Conservation (phyloP, 352 stramenopile genomes). For the Pythium monospermum region DNA sequence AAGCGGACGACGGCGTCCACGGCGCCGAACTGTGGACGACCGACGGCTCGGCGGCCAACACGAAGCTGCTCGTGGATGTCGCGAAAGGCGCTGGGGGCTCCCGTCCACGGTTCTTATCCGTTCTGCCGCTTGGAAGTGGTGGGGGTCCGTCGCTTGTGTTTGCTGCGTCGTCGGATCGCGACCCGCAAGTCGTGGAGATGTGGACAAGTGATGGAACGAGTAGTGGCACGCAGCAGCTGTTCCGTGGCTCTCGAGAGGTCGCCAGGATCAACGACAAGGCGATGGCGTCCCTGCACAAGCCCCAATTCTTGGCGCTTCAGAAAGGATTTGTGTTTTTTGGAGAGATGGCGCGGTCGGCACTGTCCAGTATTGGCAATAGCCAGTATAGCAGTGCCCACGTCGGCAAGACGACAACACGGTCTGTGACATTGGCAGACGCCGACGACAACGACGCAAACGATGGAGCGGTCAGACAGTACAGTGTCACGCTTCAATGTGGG, state of each 20-base stretch:
- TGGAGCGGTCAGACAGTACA: no score
- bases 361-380: no score
- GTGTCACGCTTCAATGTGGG: constrained; percentile 28
- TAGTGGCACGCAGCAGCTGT: constrained; percentile 46
- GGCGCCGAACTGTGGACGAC: constrained; percentile 79
- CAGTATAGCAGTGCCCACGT: no score
- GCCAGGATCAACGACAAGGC: constrained; percentile 24
- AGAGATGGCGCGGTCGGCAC: neutral
- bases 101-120: constrained; percentile 37
- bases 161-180: constrained; percentile 28
- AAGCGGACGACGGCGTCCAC: constrained; percentile 71
- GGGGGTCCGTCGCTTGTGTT: constrained; percentile 25
- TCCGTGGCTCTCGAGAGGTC: constrained; percentile 31
- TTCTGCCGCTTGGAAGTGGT: constrained; percentile 14
- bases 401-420: constrained; percentile 13
- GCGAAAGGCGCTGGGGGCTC: constrained; percentile 39
- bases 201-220: constrained; percentile 66
- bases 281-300: constrained; percentile 21
- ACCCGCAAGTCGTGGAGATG: constrained; percentile 45
- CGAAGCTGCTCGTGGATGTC: constrained; percentile 57
- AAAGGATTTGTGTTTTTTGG: constrained; percentile 27
- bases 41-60: constrained; percentile 47
- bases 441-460: constrained; percentile 7
- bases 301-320: constrained; percentile 9
- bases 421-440: constrained; percentile 36